Percentiles rank a stretch among this genome's conserved stretches.
Evolutionary conservation across 2,329 filamentous ascomycete species (phyloP).

Genomic region (Coniochaeta sp.): DNA sequence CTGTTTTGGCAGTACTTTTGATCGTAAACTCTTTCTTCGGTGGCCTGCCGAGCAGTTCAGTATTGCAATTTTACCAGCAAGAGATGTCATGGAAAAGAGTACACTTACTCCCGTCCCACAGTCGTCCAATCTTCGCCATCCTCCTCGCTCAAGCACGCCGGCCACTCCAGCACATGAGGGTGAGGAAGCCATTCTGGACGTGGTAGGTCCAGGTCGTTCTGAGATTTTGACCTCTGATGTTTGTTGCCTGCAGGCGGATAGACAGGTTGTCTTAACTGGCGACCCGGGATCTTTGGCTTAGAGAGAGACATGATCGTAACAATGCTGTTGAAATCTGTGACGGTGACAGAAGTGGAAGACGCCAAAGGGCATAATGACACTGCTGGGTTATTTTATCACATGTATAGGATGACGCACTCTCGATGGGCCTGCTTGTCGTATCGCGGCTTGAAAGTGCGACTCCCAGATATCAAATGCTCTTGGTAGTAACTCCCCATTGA

Average conservation of each 20-base stretch:
- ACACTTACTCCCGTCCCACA: background rate
- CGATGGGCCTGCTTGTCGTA: too few species aligned
- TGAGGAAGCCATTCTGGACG: background rate
- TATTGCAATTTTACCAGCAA: background rate
- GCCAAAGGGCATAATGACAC: too few species aligned
- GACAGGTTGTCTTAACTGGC: background rate
- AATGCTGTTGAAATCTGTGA: background rate
- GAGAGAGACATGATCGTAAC: background rate
- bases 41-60: background rate
- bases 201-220: background rate
- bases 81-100: too few species aligned
- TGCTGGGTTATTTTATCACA: too few species aligned
- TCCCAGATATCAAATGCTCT: too few species aligned
- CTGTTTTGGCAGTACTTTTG: background rate
- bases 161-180: background rate
- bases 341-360: too few species aligned
- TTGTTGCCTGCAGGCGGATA: background rate
- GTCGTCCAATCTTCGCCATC: background rate
- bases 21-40: background rate
- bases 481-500: too few species aligned
- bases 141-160: background rate
- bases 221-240: background rate
- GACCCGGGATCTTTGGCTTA: background rate
- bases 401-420: too few species aligned
- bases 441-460: too few species aligned